Conservation (phyloP, 768 basidiomycete species). For the Amanita pallidorosea region DNA sequence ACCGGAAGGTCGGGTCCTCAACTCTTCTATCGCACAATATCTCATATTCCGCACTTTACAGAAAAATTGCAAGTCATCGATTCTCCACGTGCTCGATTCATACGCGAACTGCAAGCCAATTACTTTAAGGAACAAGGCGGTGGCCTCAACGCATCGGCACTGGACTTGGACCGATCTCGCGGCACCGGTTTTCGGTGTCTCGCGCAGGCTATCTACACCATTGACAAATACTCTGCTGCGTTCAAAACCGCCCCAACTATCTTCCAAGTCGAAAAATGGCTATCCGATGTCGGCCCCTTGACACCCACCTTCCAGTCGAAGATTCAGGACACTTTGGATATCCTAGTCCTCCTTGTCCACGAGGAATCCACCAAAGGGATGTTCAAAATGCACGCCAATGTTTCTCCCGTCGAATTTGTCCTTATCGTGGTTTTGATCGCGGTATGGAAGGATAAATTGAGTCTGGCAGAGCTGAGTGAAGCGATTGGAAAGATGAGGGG, state of each 20-base stretch:
- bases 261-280: conserved; percentile 40
- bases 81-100: conserved; percentile 44
- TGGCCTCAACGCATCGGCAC: conserved; percentile 20
- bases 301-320: conserved; percentile 16
- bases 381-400: conserved; percentile 33
- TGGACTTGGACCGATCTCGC: conserved; percentile 39
- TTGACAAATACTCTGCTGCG: conserved; percentile 28
- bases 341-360: conserved; percentile 34
- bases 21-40: too few relatives aligned
- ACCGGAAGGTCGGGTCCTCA: conserved; percentile 25
- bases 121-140: conserved; percentile 29
- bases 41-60: background rate
- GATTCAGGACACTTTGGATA: conserved; percentile 32
- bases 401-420: conserved; percentile 65
- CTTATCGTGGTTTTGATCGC: conserved; percentile 44
- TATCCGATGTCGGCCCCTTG: conserved; percentile 24
- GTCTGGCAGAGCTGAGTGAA: conserved; percentile 27
- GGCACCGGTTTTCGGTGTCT: conserved; percentile 52
- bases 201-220: conserved; percentile 39
- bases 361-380: conserved; percentile 20
- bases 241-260: conserved; percentile 19
- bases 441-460: conserved; percentile 29
- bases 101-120: conserved; percentile 40
- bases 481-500: conserved; percentile 42
- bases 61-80: conserved; percentile 63